Conservation (phyloP, 352 stramenopile genomes). For the Plasmopara viticola region DNA sequence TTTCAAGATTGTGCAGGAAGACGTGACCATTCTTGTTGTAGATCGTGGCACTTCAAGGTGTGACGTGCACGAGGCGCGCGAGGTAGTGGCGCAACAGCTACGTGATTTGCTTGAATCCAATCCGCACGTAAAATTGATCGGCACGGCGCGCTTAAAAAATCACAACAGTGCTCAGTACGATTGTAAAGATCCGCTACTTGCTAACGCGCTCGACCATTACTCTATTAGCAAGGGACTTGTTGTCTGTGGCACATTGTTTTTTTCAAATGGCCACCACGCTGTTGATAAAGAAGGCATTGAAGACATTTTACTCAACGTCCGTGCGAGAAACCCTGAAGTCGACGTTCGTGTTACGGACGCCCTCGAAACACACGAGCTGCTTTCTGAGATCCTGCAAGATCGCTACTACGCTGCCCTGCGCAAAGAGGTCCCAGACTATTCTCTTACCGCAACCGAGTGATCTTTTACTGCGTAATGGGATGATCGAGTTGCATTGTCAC, state of each 20-base stretch:
- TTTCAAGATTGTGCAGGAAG: conserved; percentile 18
- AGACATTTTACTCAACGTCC: conserved; percentile 51
- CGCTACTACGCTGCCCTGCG: conserved; percentile 40
- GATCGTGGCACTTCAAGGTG: conserved; percentile 68
- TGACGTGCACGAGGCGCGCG: conserved; percentile 61
- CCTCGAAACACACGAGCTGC: conserved; percentile 51
- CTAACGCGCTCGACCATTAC: conserved; percentile 56
- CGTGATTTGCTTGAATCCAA: conserved; percentile 27
- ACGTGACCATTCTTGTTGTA: conserved; percentile 60
- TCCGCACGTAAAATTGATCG: conserved; percentile 39
- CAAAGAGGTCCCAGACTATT: conserved; percentile 22
- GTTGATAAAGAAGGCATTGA: conserved; percentile 74
- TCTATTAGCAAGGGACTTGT: conserved; percentile 51
- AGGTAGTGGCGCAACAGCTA: conserved; percentile 54
- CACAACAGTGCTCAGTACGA: conserved; percentile 61
- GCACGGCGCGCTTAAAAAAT: conserved; percentile 72
- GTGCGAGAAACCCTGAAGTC: conserved; percentile 33
- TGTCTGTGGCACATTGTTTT: conserved; percentile 68
- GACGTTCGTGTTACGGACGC: conserved; percentile 59
- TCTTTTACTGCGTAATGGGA: background rate
- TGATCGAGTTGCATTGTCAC: background rate
- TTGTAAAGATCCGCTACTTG: conserved; percentile 79
- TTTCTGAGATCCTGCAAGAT: conserved; percentile 61
- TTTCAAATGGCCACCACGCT: conserved; percentile 68
- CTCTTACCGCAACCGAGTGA: conserved; percentile 13